A percentile compares a stretch with the other conserved stretches of the same genome.
These are phyloP conservation scores for Knoxdaviesia capensis DNA, from an alignment of 2,329 filamentous ascomycete genomes.

Conservation along the genomic window DNA sequence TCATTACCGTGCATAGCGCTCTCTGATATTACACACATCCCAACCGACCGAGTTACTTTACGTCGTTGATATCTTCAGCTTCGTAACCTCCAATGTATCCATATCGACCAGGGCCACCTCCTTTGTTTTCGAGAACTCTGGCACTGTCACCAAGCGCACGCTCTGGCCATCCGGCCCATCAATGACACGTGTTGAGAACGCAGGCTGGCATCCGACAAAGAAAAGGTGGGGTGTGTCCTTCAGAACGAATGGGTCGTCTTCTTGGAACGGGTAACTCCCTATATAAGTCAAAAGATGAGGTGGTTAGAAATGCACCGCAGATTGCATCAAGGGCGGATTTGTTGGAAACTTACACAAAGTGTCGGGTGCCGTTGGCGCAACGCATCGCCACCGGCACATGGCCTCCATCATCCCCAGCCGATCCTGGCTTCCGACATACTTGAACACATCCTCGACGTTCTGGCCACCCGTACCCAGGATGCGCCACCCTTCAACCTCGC, in stretches of 20 bases:
- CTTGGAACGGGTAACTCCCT: conserved; percentile 95
- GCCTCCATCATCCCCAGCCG: conserved; percentile 81
- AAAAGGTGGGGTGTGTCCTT: conserved; percentile 75
- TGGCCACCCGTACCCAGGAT: conserved; percentile 77
- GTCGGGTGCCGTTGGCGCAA: conserved; percentile 85
- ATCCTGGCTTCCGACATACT: conserved; percentile 65
- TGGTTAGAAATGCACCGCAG: too few species aligned
- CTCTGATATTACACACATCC: too few species aligned
- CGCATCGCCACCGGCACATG: conserved; percentile 80
- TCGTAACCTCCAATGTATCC: conserved; percentile 64
- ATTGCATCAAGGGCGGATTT: background rate
- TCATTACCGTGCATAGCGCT: too few species aligned
- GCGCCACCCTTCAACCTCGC: conserved; percentile 75
- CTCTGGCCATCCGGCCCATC: conserved; percentile 45
- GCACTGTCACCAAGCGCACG: conserved; percentile 65
- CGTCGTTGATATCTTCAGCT: conserved; percentile 30
- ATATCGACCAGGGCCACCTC: conserved; percentile 69
- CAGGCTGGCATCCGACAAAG: conserved; percentile 70
- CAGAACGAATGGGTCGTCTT: conserved; percentile 79
- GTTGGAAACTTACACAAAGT: conserved; percentile 56
- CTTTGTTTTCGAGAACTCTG: conserved; percentile 58
- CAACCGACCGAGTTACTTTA: too few species aligned
- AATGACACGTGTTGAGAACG: conserved; percentile 53
- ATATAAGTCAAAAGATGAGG: background rate
- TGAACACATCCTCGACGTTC: conserved; percentile 83